Conservation (phyloP, 345 rosid genomes). For the Leavenworthia alabamica region DNA sequence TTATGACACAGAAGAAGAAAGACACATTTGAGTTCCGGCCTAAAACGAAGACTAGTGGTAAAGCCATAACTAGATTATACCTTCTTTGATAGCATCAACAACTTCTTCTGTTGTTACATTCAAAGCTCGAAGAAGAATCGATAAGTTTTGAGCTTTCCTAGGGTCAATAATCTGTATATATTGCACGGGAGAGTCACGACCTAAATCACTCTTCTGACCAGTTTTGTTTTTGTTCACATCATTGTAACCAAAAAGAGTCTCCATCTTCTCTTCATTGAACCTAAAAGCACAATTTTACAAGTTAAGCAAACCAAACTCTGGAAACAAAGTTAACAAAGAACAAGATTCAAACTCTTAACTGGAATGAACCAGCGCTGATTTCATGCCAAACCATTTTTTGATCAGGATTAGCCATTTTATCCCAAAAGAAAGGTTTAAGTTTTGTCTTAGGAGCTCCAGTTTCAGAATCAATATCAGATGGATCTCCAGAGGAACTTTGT, state of each 20-base stretch:
- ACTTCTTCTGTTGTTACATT: conserved; percentile 81
- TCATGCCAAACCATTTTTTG: conserved; percentile 96
- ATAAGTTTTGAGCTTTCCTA: conserved; percentile 86
- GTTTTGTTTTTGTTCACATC: conserved; percentile 39
- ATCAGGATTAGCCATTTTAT: conserved; percentile 84
- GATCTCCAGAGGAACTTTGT: conserved; percentile 33
- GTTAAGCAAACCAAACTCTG: not conserved
- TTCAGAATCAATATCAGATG: conserved; percentile 38
- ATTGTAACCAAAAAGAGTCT: conserved; percentile 65
- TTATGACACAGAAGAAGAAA: too few species aligned
- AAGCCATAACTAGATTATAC: too few species aligned
- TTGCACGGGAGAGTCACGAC: conserved; percentile 40
- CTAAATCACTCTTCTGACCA: conserved; percentile 39
- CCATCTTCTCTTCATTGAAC: conserved; percentile 97
- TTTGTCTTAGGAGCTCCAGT: conserved; percentile 62
- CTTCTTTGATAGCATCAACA: conserved; percentile 69
- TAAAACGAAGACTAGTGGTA: too few species aligned
- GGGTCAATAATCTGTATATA: conserved; percentile 69
- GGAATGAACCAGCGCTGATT: conserved; percentile 88
- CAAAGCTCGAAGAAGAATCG: conserved; percentile 83
- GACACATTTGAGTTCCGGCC: too few species aligned
- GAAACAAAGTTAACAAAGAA: not conserved
- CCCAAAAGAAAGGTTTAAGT: conserved; percentile 96
- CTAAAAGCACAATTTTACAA: conserved; percentile 32
- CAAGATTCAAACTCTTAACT: conserved; percentile 49